Conservation (phyloP, 1,284 basidiomycete species). For the Moniliella sp. region DNA sequence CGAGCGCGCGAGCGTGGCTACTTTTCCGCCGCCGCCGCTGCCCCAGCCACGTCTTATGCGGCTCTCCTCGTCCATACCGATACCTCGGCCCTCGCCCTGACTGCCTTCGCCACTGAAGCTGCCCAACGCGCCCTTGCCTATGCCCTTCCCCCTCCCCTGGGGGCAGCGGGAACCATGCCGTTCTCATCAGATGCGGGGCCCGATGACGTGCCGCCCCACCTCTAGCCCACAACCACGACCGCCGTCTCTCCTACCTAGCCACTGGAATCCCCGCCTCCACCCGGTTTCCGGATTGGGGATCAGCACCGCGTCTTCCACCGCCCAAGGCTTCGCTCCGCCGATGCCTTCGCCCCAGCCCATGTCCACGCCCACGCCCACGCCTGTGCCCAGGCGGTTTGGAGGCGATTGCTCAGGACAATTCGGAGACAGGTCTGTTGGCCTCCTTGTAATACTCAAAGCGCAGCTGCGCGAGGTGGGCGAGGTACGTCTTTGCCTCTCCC, state of each 20-base stretch:
- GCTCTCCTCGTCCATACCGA: not conserved
- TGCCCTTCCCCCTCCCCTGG: too few relatives aligned
- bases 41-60: not conserved
- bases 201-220: not conserved
- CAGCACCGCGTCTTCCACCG: too few relatives aligned
- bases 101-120: not conserved
- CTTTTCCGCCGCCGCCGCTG: not conserved
- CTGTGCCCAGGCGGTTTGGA: too few relatives aligned
- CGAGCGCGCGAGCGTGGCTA: not conserved
- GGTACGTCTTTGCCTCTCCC: conserved; percentile 37
- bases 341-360: too few relatives aligned
- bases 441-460: conserved; percentile 64
- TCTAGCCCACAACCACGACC: not conserved
- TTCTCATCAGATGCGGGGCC: not conserved
- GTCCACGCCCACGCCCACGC: too few relatives aligned
- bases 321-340: too few relatives aligned
- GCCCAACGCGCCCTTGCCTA: not conserved
- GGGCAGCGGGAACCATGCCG: not conserved
- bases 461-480: conserved; percentile 52
- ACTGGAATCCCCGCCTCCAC: too few relatives aligned
- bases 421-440: conserved; percentile 45
- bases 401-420: conserved; percentile 1
- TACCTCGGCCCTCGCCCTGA: not conserved
- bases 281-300: too few relatives aligned
- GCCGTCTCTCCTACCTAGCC: not conserved